Conservation (phyloP, 2,329 filamentous ascomycete genomes). For the Paecilomyces sp. region DNA sequence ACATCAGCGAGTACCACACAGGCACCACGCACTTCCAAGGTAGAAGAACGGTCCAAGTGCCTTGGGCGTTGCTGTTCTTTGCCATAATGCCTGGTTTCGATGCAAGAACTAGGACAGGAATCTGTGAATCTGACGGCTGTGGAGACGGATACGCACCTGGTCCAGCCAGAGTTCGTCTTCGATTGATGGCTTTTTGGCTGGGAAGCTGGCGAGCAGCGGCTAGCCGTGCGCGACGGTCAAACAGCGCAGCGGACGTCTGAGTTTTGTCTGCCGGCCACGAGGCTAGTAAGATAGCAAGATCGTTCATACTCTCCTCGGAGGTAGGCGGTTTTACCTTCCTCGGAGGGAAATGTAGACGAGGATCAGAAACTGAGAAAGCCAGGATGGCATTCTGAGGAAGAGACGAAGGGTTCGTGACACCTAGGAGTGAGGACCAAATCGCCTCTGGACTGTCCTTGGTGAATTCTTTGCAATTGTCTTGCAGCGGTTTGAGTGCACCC, state of each 20-base stretch:
- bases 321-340: constrained; percentile 42
- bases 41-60: constrained; percentile 74
- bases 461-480: constrained; percentile 11
- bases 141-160: constrained; percentile 58
- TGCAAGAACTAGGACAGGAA: constrained; percentile 67
- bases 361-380: constrained; percentile 68
- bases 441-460: constrained; percentile 24
- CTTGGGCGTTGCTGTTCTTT: constrained; percentile 47
- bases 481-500: constrained; percentile 53
- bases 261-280: constrained; percentile 59
- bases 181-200: constrained; percentile 72
- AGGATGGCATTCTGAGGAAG: constrained; percentile 65
- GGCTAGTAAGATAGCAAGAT: constrained; percentile 55
- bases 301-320: constrained; percentile 25
- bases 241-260: constrained; percentile 50
- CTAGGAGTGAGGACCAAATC: constrained; percentile 35
- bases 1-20: constrained; percentile 80
- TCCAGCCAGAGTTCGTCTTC: constrained; percentile 57
- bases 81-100: constrained; percentile 41
- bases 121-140: constrained; percentile 59
- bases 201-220: constrained; percentile 60
- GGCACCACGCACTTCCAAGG: constrained; percentile 86
- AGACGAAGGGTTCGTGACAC: constrained; percentile 59
- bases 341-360: constrained; percentile 71
- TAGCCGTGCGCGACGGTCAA: constrained; percentile 60